A percentile compares a stretch with the other conserved stretches of the same genome.
Conservation (phyloP, 257 asterid species). For the Galeopsis tetrahit region DNA sequence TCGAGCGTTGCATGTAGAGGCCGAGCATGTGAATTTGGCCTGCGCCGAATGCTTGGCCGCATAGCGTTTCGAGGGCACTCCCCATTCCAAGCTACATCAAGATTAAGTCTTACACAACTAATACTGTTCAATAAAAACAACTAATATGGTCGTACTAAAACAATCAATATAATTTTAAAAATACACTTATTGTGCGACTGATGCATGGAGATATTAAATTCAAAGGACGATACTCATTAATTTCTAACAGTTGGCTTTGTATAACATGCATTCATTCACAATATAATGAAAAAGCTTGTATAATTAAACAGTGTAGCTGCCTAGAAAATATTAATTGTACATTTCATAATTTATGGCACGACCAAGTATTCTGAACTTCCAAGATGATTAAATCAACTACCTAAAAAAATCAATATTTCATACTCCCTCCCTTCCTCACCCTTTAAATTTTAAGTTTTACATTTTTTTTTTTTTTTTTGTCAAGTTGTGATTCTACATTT, state of each 20-base stretch:
- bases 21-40: slow-evolving; percentile 85
- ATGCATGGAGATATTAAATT: neutral
- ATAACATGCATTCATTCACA: neutral
- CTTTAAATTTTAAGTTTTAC: no score
- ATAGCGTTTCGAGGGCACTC: slow-evolving; percentile 87
- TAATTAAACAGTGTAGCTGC: neutral
- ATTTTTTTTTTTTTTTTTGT: no score
- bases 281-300: neutral
- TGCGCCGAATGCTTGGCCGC: slow-evolving; percentile 92
- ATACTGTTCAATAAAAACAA: no score
- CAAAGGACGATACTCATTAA: neutral
- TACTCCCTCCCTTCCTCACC: no score
- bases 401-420: neutral
- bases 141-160: no score
- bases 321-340: neutral
- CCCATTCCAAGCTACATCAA: slow-evolving; percentile 89
- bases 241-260: neutral
- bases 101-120: neutral
- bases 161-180: no score
- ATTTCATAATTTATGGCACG: neutral
- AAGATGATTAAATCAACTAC: neutral
- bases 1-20: slow-evolving; percentile 77
- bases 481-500: no score
- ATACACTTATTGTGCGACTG: no score
- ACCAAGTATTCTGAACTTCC: neutral